Conservation (phyloP, 495 filamentous ascomycete species). For the Neurospora sp. region DNA sequence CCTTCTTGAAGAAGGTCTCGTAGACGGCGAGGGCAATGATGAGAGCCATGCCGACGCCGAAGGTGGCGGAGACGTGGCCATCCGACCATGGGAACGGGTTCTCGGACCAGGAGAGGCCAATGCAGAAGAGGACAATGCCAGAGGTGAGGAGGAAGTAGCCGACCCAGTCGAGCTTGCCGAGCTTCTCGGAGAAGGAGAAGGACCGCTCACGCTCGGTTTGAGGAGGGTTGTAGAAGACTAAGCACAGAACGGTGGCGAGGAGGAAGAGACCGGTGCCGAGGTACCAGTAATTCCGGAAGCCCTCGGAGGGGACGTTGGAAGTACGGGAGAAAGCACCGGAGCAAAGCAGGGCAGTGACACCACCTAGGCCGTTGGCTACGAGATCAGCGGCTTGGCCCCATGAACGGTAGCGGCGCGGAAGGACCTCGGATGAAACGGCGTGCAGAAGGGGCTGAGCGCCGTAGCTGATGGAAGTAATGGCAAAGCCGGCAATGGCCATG, state of each 20-base stretch:
- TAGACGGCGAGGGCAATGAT: conserved; percentile 14
- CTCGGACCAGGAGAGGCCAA: conserved; percentile 24
- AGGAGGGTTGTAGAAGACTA: conserved; percentile 18
- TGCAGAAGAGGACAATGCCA: conserved; percentile 22
- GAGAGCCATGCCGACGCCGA: conserved; percentile 18
- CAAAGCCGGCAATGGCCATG: conserved; percentile 22
- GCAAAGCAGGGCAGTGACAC: conserved; percentile 13
- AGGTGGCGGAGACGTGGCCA: conserved; percentile 19
- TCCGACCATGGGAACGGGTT: conserved; percentile 26
- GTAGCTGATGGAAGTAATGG: conserved; percentile 13
- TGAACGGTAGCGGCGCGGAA: conserved; percentile 21
- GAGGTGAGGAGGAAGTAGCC: conserved; percentile 19
- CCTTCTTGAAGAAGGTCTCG: conserved; percentile 22
- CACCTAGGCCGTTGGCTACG: conserved; percentile 14
- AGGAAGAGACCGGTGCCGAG: conserved; percentile 15
- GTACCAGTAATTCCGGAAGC: conserved; percentile 24
- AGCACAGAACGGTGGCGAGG: conserved; percentile 10
- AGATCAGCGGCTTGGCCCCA: conserved; percentile 21
- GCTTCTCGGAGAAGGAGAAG: conserved; percentile 16
- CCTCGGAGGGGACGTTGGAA: conserved; percentile 11
- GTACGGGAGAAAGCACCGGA: conserved; percentile 18
- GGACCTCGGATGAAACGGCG: conserved; percentile 23
- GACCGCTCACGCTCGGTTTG: conserved; percentile 7
- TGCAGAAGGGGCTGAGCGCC: conserved; percentile 22
- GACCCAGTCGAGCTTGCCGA: conserved; percentile 24